Conservation (phyloP, 768 basidiomycete genomes). For the Leucosporidium scottii region DNA sequence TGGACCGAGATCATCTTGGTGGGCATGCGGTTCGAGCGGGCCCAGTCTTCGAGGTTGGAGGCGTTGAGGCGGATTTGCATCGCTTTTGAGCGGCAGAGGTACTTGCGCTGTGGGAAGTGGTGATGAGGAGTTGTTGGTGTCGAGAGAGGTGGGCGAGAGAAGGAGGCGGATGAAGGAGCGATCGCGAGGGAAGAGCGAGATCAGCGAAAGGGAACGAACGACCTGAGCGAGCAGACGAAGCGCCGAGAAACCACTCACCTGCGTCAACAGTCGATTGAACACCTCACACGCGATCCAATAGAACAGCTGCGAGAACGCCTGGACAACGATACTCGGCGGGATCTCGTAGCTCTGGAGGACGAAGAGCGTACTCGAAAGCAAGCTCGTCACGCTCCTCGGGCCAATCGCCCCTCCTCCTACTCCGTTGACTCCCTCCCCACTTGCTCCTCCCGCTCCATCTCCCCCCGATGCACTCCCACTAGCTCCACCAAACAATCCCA, state of each 20-base stretch:
- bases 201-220: no score
- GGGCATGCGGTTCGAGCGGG: slow-evolving; percentile 70
- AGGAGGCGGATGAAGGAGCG: background rate
- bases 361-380: slow-evolving; percentile 77
- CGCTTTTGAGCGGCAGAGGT: slow-evolving; percentile 84
- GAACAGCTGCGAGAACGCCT: slow-evolving; percentile 95
- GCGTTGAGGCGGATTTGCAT: slow-evolving; percentile 85
- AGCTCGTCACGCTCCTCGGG: slow-evolving; percentile 58
- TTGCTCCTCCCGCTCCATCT: background rate
- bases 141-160: background rate
- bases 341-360: slow-evolving; percentile 77
- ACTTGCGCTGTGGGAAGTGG: slow-evolving; percentile 87
- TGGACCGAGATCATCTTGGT: slow-evolving; percentile 63
- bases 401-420: slow-evolving; percentile 3
- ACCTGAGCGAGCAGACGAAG: no score
- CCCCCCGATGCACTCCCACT: no score
- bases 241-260: slow-evolving; percentile 10
- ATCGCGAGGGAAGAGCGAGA: background rate
- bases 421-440: slow-evolving; percentile 1
- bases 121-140: slow-evolving; percentile 48
- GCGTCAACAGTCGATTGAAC: slow-evolving; percentile 43
- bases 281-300: slow-evolving; percentile 87
- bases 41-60: slow-evolving; percentile 82
- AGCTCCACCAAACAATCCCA: background rate
- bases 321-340: slow-evolving; percentile 74